These are phyloP conservation scores for Roridomyces roridus DNA, from an alignment of 768 basidiomycete species.

Conservation along the genomic window DNA sequence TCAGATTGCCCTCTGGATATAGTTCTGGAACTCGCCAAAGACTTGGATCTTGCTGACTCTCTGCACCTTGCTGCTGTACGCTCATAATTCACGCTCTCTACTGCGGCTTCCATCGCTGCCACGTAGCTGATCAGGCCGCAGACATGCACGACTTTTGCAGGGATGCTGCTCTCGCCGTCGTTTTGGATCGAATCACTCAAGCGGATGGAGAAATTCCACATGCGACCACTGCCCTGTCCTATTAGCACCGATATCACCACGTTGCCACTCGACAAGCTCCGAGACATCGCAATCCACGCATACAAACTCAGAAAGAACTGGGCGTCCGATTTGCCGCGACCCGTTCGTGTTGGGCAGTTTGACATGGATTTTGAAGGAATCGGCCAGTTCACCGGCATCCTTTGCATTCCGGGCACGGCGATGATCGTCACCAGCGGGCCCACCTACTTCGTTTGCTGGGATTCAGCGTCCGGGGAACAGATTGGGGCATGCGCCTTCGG, in stretches of 20 bases:
- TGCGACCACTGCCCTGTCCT: neutral
- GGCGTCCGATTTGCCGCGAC: too few species aligned
- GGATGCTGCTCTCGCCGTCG: neutral
- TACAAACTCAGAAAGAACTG: neutral
- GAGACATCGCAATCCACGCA: neutral
- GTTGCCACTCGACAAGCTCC: neutral
- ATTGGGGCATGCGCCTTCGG: too few species aligned
- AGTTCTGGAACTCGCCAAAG: neutral
- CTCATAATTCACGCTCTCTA: too few species aligned
- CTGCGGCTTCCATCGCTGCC: neutral
- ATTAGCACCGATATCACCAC: neutral
- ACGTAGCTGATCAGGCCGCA: too few species aligned
- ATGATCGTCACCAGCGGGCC: too few species aligned
- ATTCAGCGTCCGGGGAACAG: too few species aligned
- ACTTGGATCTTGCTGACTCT: neutral
- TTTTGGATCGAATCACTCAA: neutral
- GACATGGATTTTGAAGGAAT: too few species aligned
- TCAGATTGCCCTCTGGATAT: neutral
- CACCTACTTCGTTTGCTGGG: too few species aligned
- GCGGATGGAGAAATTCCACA: neutral
- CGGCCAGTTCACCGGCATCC: too few species aligned
- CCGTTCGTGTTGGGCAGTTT: too few species aligned
- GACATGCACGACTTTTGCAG: neutral
- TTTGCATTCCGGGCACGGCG: too few species aligned
- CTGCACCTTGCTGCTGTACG: neutral